Conservation (phyloP, 495 filamentous ascomycete genomes). For the Aspergillus kassunensis region DNA sequence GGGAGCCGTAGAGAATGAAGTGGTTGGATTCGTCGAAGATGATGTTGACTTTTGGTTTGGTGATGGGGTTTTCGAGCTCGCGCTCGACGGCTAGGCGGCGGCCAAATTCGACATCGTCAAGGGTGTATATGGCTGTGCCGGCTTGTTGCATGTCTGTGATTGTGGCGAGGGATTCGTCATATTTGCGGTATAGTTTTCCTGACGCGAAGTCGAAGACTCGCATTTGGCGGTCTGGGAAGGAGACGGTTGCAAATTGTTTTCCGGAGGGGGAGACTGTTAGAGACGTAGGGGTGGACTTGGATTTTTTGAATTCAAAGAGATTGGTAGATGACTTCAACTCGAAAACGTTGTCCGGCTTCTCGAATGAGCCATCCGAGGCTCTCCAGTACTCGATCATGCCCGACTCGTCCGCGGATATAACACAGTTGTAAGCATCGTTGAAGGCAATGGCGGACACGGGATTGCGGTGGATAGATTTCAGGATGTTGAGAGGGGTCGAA, state of each 20-base stretch:
- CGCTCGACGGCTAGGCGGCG: constrained; percentile 82
- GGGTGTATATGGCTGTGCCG: constrained; percentile 69
- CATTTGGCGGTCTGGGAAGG: constrained; percentile 87
- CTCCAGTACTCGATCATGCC: constrained; percentile 98
- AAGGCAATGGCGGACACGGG: constrained; percentile 80
- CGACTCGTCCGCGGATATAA: constrained; percentile 79
- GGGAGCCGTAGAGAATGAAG: constrained; percentile 91
- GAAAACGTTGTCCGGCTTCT: constrained; percentile 91
- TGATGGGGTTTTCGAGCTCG: constrained; percentile 67
- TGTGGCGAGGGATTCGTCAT: constrained; percentile 85
- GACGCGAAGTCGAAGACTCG: constrained; percentile 89
- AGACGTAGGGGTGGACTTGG: constrained; percentile 81
- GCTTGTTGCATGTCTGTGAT: constrained; percentile 93
- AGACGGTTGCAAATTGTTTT: constrained; percentile 81
- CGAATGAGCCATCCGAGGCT: constrained; percentile 66
- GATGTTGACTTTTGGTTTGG: constrained; percentile 74
- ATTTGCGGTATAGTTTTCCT: constrained; percentile 83
- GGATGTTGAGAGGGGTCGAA: constrained; percentile 64
- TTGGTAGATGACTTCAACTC: constrained; percentile 87
- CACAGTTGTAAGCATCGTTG: constrained; percentile 86
- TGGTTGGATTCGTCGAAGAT: constrained; percentile 95
- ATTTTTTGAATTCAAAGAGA: constrained; percentile 94
- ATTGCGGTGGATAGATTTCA: constrained; percentile 71
- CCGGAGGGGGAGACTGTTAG: constrained; percentile 83
- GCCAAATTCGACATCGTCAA: constrained; percentile 90